Percentiles rank a stretch among this genome's conserved stretches.
Evolutionary conservation across 208 protist species (phyloP).

Genomic region (Tetramitus jugosus): DNA sequence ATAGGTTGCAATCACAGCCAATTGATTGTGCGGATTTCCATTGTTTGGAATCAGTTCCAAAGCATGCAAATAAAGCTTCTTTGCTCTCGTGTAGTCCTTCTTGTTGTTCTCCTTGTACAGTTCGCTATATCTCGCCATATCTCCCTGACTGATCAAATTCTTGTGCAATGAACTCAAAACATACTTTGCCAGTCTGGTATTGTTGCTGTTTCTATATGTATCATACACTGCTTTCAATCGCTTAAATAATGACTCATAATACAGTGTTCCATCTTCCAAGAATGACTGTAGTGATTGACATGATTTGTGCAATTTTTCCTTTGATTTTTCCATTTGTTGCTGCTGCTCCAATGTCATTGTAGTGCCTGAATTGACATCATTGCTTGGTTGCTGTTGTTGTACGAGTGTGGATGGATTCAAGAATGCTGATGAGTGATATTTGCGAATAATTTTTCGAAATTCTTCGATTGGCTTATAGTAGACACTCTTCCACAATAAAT

Average conservation of each 20-base stretch:
- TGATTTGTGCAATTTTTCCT: not conserved
- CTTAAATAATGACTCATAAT: not conserved
- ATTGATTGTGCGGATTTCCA: conserved; percentile 25
- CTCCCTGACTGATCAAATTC: not conserved
- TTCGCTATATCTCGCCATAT: not conserved
- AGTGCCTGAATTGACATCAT: no score
- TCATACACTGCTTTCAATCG: not conserved
- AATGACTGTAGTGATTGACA: not conserved
- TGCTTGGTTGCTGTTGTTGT: no score
- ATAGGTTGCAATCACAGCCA: conserved; percentile 22
- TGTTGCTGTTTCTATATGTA: not conserved
- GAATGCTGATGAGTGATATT: not conserved
- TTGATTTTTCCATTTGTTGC: no score
- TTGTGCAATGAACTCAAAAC: not conserved
- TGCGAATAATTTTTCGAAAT: not conserved
- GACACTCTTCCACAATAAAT: not conserved
- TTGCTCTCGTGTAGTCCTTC: not conserved
- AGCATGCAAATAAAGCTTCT: conserved; percentile 10
- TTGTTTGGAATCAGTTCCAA: not conserved
- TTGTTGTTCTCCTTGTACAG: not conserved
- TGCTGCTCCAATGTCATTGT: no score
- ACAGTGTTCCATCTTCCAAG: not conserved
- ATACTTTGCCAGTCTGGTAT: not conserved
- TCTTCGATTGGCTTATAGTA: not conserved
- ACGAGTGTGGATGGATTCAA: not conserved